Base-by-base conservation (phyloP, 2,329 filamentous ascomycete species). In the Aureobasidium melanogenum region DNA sequence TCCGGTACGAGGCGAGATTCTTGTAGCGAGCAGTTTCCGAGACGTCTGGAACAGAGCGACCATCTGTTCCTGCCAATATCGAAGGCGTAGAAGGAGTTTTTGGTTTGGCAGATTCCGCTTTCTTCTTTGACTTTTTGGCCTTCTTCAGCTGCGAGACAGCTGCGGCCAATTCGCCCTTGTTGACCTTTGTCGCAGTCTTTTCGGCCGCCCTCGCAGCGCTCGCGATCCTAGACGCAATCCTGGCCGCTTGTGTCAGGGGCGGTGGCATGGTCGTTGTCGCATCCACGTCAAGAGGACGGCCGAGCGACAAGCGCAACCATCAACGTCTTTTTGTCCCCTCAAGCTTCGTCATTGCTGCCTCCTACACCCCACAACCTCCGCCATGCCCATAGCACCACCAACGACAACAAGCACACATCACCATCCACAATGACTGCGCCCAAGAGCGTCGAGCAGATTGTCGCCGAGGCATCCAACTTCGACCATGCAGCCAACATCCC, bases 401-500 rank as follows among this genome's bases (percentile, higher is more conserved):
- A 39, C 32, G 19, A 48, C 32, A n/a, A 38, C 26, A 34, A 39
- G 12, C 19, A 41, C 17, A 17, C 24, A 26, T 8, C 43, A 24
- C 3, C 30, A 19, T 6, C 22, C 19, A 32, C 17, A n/a, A 62
- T 66, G 43, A 50, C 43, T 12, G 47, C 62, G 34, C 91, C 91
- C 43, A 76, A 88, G 74, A 91, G 81, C 66, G 82, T 94, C 62
- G 86, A 87, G 69, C 88, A 95, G 70, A 88, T 97, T 63, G 84
- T 87, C 12, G 79, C 82, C 32, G 85, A 87, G 67, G 94, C 93
- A 2, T 81, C 86, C 65, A 84, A 88, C 65, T 97, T 94, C 72
- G 84, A 88, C 62, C 97, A 92, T 77, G 89, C 91, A 71, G 81
- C 82, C 1, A 81, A 82, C 34, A 88, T 96, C 57, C 83, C 88